Percentiles rank a stretch among this genome's conserved stretches.
These are phyloP conservation scores for Phytophthora agathidicida DNA, from an alignment of 352 stramenopile genomes.

Conservation along the genomic window DNA sequence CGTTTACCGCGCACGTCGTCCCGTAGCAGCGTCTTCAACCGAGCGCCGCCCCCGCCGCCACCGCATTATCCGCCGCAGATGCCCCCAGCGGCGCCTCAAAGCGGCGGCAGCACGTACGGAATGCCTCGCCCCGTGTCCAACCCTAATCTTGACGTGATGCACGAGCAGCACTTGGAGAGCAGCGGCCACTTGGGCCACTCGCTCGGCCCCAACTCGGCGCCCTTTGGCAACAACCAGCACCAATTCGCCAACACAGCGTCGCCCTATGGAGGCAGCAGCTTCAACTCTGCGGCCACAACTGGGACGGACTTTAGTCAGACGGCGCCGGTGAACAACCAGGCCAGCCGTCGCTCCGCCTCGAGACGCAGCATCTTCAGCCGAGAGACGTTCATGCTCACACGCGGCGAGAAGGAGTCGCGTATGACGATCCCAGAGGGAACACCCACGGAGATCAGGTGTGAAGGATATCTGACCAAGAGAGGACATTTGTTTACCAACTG, in stretches of 20 bases:
- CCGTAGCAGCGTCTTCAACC: slow-evolving; percentile 62
- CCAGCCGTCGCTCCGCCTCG: slow-evolving; percentile 55
- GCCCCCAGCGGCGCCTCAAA: slow-evolving; percentile 16
- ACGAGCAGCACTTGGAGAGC: slow-evolving; percentile 33
- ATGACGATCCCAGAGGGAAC: slow-evolving; percentile 65
- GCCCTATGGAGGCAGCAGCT: slow-evolving; percentile 24
- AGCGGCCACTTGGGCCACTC: slow-evolving; percentile 69
- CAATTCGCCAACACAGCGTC: slow-evolving; percentile 34
- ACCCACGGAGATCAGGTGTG: slow-evolving; percentile 68
- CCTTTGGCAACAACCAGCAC: slow-evolving; percentile 30
- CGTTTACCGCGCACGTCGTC: slow-evolving; percentile 42
- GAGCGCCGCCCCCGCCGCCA: slow-evolving; percentile 65
- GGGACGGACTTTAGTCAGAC: slow-evolving; percentile 41
- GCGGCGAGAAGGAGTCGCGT: slow-evolving; percentile 69
- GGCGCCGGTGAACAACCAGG: slow-evolving; percentile 28
- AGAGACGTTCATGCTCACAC: slow-evolving; percentile 78
- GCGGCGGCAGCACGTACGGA: slow-evolving; percentile 11
- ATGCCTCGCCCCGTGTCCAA: slow-evolving; percentile 74
- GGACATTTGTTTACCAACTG: slow-evolving; percentile 91
- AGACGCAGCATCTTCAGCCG: slow-evolving; percentile 79
- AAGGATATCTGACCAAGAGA: slow-evolving; percentile 88
- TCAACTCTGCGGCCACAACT: slow-evolving; percentile 31
- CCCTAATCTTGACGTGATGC: slow-evolving; percentile 58
- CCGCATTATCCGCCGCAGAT: slow-evolving; percentile 56
- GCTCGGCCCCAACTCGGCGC: slow-evolving; percentile 57